phyloP scores from a whole-genome alignment of 2,329 filamentous ascomycete species.

The Monosporascus sp. region DNA sequence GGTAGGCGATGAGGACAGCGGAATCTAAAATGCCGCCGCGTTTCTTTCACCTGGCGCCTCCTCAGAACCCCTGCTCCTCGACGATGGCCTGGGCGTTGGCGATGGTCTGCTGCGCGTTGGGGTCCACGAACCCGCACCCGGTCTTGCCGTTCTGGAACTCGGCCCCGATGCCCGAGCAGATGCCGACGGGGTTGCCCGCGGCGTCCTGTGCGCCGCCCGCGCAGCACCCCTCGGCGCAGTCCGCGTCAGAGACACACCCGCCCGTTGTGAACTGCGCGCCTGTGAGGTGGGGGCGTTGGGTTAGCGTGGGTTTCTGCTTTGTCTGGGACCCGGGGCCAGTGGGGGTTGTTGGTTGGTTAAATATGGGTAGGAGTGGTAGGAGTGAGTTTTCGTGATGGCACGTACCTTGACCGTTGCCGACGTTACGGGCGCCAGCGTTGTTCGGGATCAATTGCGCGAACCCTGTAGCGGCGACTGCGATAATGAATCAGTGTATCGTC shows the following conservation, averaged over 20 bases:
- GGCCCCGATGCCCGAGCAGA: conserved; percentile 31
- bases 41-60: no score
- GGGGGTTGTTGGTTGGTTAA: neutral
- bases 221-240: conserved; percentile 29
- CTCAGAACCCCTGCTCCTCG: conserved; percentile 30
- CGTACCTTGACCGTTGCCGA: conserved; percentile 26
- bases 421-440: conserved; percentile 28
- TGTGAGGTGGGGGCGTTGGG: neutral
- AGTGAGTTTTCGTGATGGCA: no score
- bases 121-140: conserved; percentile 32
- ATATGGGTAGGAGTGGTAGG: no score
- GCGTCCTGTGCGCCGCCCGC: conserved; percentile 22
- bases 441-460: conserved; percentile 29
- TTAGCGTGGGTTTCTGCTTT: neutral
- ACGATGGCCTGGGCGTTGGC: conserved; percentile 26
- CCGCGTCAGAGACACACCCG: conserved; percentile 29
- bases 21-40: neutral
- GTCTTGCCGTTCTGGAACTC: conserved; percentile 32
- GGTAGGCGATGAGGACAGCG: no score
- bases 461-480: conserved; percentile 23
- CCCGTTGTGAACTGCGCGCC: conserved; percentile 33
- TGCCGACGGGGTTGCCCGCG: conserved; percentile 22
- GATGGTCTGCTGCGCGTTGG: conserved; percentile 25
- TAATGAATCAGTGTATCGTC: conserved; percentile 4
- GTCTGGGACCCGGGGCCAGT: neutral